Evolutionary conservation across 2,329 filamentous ascomycete species (phyloP).

Genomic region (Epichloe baconii): DNA sequence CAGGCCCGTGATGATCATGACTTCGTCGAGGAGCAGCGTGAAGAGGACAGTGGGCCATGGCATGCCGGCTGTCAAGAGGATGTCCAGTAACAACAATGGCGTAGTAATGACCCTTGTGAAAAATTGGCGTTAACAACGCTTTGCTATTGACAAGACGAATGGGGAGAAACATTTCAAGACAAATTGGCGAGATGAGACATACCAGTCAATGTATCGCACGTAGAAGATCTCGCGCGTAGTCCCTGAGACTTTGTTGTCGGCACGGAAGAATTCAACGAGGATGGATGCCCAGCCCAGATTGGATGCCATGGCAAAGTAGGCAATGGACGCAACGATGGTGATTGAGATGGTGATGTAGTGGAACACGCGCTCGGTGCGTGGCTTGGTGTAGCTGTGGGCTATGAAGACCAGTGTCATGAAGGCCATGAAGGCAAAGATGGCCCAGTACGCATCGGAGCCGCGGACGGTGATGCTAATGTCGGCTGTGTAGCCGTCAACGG

Average conservation of each 20-base stretch:
- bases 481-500: conserved; percentile 28
- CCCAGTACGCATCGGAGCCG: conserved; percentile 51
- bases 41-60: not conserved
- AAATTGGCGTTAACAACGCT: too few species aligned
- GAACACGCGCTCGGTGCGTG: conserved; percentile 40
- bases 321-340: conserved; percentile 27
- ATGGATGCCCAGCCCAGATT: conserved; percentile 34
- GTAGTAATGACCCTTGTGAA: not conserved
- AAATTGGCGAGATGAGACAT: not conserved
- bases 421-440: conserved; percentile 47
- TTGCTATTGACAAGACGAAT: too few species aligned
- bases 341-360: conserved; percentile 37
- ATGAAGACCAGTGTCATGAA: conserved; percentile 39
- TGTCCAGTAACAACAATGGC: not conserved
- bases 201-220: conserved; percentile 40
- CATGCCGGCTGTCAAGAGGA: not conserved
- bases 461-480: conserved; percentile 45
- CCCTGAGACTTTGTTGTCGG: conserved; percentile 15
- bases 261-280: conserved; percentile 38
- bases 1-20: not conserved
- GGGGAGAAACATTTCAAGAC: too few species aligned
- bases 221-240: conserved; percentile 44
- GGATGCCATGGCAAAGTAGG: conserved; percentile 39
- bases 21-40: not conserved
- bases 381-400: conserved; percentile 37